phyloP scores from a whole-genome alignment of 345 rosid genomes.

The Citrus australasica region DNA sequence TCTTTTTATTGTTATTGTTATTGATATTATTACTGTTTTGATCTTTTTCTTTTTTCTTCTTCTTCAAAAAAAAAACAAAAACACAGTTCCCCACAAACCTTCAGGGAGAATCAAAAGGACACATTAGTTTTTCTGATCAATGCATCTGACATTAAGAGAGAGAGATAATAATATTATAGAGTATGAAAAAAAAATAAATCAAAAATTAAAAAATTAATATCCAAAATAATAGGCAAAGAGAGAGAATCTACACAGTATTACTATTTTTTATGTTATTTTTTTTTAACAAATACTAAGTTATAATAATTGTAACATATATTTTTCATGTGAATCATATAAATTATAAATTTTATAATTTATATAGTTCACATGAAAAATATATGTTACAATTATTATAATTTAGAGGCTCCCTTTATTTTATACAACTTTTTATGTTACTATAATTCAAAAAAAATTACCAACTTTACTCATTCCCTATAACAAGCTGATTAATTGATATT shows the following conservation, averaged over 20 bases:
- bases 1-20: conserved; percentile 8
- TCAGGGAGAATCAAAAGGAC: conserved; percentile 33
- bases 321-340: no score
- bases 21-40: conserved; percentile 31
- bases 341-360: no score
- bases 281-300: no score
- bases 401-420: no score
- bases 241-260: conserved; percentile 36
- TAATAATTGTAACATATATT: no score
- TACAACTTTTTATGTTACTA: background rate
- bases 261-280: background rate
- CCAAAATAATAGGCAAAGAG: conserved; percentile 13
- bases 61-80: conserved; percentile 28
- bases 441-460: conserved; percentile 9
- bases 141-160: conserved; percentile 28
- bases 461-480: conserved; percentile 43
- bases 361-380: no score
- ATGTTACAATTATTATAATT: no score
- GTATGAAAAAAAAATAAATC: background rate
- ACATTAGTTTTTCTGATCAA: conserved; percentile 33
- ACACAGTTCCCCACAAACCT: conserved; percentile 48
- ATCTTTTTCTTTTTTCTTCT: conserved; percentile 17
- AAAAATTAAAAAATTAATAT: no score
- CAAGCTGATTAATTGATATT: conserved; percentile 23
- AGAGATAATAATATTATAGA: conserved; percentile 1